phyloP scores from a whole-genome alignment of 139 green algal species.

The Coelastrella sp. region DNA sequence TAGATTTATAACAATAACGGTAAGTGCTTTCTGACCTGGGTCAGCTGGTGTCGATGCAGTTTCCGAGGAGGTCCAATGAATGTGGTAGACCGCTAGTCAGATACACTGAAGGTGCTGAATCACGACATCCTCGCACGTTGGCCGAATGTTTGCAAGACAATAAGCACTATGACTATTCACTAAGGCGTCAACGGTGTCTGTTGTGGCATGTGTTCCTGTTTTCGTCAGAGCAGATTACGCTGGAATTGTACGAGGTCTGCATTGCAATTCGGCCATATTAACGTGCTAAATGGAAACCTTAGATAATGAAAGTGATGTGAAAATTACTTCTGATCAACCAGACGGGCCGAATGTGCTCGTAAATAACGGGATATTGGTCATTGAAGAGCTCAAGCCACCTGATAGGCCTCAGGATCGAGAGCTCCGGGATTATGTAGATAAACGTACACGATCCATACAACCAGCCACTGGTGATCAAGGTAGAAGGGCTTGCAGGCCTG shows the following conservation, averaged over 20 bases:
- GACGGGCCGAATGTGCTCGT: background rate
- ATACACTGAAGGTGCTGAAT: background rate
- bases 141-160: background rate
- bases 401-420: background rate
- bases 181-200: too few species aligned
- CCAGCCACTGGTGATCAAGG: conserved; percentile 31
- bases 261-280: too few species aligned
- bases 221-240: too few species aligned
- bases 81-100: background rate
- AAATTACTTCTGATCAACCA: background rate
- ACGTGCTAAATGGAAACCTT: background rate
- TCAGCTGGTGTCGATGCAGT: background rate
- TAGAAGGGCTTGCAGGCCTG: background rate
- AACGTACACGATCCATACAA: background rate
- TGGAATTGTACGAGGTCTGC: too few species aligned
- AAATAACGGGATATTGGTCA: background rate
- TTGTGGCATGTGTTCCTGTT: too few species aligned
- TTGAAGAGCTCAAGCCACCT: background rate
- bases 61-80: background rate
- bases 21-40: background rate
- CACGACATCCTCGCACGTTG: background rate
- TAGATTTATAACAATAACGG: too few species aligned
- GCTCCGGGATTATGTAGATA: background rate
- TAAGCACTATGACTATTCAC: too few species aligned
- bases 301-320: background rate